Percentiles rank a stretch among this genome's conserved stretches.
Evolutionary conservation across 106 monocot genomes (phyloP).

Genomic region (Dioscorea zingiberensis): DNA sequence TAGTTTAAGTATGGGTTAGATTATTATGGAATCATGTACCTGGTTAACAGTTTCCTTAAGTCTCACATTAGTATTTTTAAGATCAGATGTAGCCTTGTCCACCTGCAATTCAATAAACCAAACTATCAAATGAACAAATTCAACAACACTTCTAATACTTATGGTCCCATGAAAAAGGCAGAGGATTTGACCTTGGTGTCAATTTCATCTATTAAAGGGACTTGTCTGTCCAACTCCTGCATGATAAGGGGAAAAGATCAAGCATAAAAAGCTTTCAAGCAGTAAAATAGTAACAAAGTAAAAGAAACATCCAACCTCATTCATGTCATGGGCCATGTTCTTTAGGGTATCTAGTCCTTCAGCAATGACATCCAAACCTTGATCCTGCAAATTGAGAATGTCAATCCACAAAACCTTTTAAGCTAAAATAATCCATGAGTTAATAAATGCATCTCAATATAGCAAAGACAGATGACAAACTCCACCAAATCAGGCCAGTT

Average conservation of each 20-base stretch:
- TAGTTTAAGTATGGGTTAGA: not conserved
- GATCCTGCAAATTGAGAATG: constrained; percentile 53
- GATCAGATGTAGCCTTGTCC: constrained; percentile 67
- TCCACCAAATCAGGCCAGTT: too few species aligned
- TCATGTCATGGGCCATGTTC: constrained; percentile 98
- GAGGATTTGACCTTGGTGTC: constrained; percentile 54
- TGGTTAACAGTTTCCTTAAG: constrained; percentile 89
- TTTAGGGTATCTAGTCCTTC: constrained; percentile 95
- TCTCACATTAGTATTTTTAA: constrained; percentile 95
- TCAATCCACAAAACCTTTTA: too few species aligned
- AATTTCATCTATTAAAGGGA: constrained; percentile 96
- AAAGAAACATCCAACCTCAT: constrained; percentile 53
- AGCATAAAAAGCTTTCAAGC: not conserved
- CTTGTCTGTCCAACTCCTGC: constrained; percentile 97
- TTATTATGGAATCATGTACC: constrained; percentile 17
- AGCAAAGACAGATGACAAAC: too few species aligned
- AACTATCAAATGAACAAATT: not conserved
- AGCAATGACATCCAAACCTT: constrained; percentile 91
- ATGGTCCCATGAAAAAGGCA: not conserved
- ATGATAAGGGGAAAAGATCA: not conserved
- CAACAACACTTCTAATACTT: constrained; percentile 1
- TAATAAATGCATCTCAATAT: too few species aligned
- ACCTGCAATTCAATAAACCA: constrained; percentile 26
- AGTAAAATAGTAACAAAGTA: not conserved
- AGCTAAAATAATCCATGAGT: too few species aligned